Conservation (phyloP, 352 stramenopile genomes). For the Globisporangium uncinulatum region DNA sequence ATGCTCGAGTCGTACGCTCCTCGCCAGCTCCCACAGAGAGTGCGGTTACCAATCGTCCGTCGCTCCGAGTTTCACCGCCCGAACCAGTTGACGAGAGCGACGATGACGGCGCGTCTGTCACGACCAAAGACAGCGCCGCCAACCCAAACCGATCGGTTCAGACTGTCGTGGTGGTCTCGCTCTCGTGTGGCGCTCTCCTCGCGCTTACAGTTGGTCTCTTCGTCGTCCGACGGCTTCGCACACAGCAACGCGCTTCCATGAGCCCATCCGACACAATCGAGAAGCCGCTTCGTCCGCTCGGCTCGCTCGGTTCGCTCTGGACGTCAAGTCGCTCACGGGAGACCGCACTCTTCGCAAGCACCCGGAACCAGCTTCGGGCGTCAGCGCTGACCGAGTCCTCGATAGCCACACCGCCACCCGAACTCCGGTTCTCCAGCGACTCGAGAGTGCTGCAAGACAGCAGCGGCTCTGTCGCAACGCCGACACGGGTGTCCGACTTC, state of each 20-base stretch:
- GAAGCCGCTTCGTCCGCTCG: constrained; percentile 5
- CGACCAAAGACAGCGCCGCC: not conserved
- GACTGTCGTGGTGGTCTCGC: constrained; percentile 8
- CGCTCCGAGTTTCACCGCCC: not conserved
- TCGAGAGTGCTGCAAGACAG: not conserved
- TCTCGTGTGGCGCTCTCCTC: constrained; percentile 12
- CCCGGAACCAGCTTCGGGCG: not conserved
- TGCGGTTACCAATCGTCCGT: not conserved
- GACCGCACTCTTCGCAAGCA: constrained; percentile 1
- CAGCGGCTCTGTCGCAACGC: constrained; percentile 1
- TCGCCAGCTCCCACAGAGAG: not conserved
- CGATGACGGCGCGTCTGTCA: constrained; percentile 5
- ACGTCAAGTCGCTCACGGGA: constrained; percentile 5
- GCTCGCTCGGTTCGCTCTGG: constrained; percentile 3
- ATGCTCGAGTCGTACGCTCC: not conserved
- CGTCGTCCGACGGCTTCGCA: constrained; percentile 5
- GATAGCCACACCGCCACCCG: constrained; percentile 7
- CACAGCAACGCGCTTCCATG: constrained; percentile 2
- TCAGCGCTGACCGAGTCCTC: constrained; percentile 2
- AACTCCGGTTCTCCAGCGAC: not conserved
- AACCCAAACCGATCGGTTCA: not conserved
- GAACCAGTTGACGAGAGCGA: not conserved
- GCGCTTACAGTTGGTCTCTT: constrained; percentile 8
- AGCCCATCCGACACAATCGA: constrained; percentile 6
- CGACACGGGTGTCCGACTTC: not conserved